Evolutionary conservation across 2,329 filamentous ascomycete genomes (phyloP), one percentile per base, ranked within the genome.

Genomic region (Phoma sp.): DNA sequence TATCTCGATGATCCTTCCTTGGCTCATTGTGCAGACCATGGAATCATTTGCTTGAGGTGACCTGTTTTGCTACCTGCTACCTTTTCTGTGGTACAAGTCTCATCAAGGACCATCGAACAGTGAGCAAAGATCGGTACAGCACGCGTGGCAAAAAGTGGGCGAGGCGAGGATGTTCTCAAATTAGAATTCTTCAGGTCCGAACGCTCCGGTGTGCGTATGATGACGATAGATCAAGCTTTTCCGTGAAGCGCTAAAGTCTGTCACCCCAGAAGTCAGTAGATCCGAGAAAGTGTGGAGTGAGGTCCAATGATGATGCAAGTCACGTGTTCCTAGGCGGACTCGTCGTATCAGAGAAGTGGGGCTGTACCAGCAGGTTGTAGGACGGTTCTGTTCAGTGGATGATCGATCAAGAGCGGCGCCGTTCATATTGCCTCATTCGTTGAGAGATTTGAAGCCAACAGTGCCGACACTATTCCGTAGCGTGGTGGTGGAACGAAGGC

Each of bases 111-210:
- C n/a, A 37, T 47, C 42, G n/a, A 23, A 32, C 25, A 28, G 26
- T 36, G 17, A 37, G 39, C 38, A 34, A n/a, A n/a, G n/a, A 42
- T 39, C 20, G 26, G 32, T 23, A 9, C 20, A 37, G 32, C 32
- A 47, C 25, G 43, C 30, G 50, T 47, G 50, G 43, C 43, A 51
- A 53, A 53, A 46, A 42, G 43, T 32, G 43, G 49, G 20, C 15
- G 37, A 42, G 23, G n/a, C 25, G 47, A n/a, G 42, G 6, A 30
- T 21, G 37, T 37, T 47, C 43, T 53, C 20, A 36, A 42, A 26
- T 42, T 47, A 47, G 42, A 42, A 43, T 7, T 17, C 1, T 10
- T 25, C 6, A 17, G 29, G 43, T 36, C 38, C 38, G 32, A 36
- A 20, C n/a, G 30, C 38, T 42, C 43, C 34, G 37, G 28, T 9